Percentiles rank a stretch among this genome's conserved stretches.
Conservation (phyloP, 148 eudicot genomes). For the Rhododendron williamsianum region DNA sequence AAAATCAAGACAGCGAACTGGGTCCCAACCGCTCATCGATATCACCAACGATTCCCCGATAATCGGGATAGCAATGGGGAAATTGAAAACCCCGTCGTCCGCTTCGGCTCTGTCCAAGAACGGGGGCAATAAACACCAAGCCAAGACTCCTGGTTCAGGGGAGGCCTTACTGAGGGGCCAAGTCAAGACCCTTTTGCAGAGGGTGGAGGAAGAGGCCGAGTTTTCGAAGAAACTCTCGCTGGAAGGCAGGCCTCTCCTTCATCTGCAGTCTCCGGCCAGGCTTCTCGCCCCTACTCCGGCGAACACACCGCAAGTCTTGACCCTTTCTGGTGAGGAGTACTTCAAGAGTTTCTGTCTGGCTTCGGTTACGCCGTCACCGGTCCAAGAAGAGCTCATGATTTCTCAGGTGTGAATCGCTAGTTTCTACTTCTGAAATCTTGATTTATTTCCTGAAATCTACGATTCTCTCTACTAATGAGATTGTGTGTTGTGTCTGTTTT, state of each 20-base stretch:
- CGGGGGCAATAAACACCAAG: constrained; percentile 23
- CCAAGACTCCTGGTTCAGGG: constrained; percentile 79
- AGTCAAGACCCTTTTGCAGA: constrained; percentile 75
- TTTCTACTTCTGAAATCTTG: background rate
- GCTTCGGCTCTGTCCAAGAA: constrained; percentile 34
- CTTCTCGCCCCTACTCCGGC: constrained; percentile 90
- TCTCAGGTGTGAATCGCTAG: constrained; percentile 32
- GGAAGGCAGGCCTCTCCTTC: constrained; percentile 20
- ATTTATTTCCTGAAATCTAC: background rate
- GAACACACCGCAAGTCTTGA: constrained; percentile 59
- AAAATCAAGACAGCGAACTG: constrained; percentile 32
- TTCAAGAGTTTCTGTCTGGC: constrained; percentile 23
- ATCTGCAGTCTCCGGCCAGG: constrained; percentile 42
- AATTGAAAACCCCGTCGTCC: constrained; percentile 55
- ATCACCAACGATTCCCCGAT: constrained; percentile 94
- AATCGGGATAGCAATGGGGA: constrained; percentile 70
- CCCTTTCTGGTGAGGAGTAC: constrained; percentile 12
- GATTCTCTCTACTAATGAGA: too few relatives aligned
- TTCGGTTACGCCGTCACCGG: constrained; percentile 33
- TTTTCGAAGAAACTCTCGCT: constrained; percentile 46
- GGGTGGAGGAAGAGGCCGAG: constrained; percentile 82
- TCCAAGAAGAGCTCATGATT: constrained; percentile 39
- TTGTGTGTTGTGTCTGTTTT: too few relatives aligned
- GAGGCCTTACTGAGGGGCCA: constrained; percentile 78
- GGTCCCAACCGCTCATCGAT: constrained; percentile 39